Evolutionary conservation across 495 filamentous ascomycete genomes (phyloP), one percentile per base, ranked within the genome.

Genomic region (Talaromyces thailandensis): DNA sequence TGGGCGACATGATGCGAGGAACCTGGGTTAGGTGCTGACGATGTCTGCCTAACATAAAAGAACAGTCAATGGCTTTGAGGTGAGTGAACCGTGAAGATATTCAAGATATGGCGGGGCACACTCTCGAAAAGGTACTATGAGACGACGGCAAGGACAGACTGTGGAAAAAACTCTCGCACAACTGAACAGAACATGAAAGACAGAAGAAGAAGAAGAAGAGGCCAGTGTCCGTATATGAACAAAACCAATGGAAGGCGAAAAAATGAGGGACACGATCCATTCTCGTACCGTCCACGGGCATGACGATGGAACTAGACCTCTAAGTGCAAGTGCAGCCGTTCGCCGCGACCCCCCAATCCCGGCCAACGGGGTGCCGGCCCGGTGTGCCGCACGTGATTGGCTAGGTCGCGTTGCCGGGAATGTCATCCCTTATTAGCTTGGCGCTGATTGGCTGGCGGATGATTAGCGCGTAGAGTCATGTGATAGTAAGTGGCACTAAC

Each of bases 271-370:
- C 40, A 37, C 14, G 60, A 50, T 45, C 57, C 61, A 58, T 37
- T 45, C n/a, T 45, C n/a, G 16, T n/a, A 45, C 40, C 43, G 43
- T 50, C 32, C 56, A 40, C 45, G 31, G 25, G 45, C 48, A 45
- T 56, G 61, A 62, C 37, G 61, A 18, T 63, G 60, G 21, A 65
- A 63, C 79, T 82, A 82, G 76, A 79, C 83, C 82, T 76, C 81
- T 84, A 87, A 88, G 83, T 85, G 84, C 85, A 88, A 76, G 82
- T 86, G 67, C 72, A 81, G 69, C 76, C 65, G 62, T 24, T 45
- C 32, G n/a, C 18, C 32, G 26, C 55, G 24, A n/a, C 32, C 7
- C n/a, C 11, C 21, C 57, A 31, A 24, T n/a, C 12, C 37, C 21
- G 59, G 32, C 59, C 40, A n/a, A 23, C 40, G 28, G 9, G 8